Evolutionary conservation across 1,284 basidiomycete genomes (phyloP).

Genomic region (Cystobasidium pallidum): DNA sequence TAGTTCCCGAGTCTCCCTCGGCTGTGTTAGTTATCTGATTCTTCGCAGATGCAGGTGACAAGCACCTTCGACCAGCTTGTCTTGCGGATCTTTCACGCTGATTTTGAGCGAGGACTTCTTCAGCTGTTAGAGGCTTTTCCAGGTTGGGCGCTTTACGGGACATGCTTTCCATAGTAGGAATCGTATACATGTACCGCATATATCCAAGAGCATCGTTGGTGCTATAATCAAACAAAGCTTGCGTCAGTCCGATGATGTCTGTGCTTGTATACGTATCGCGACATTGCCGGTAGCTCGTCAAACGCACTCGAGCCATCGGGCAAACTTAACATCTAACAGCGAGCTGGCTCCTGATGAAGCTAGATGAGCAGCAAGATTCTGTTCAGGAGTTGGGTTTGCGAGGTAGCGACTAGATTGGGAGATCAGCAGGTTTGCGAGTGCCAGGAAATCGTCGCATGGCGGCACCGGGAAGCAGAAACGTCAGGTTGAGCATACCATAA

Average conservation of each 20-base stretch:
- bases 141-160: constrained; percentile 16
- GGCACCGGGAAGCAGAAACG: neutral
- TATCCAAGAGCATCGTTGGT: constrained; percentile 22
- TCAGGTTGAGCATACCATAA: neutral
- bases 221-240: neutral
- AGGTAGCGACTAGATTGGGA: constrained; percentile 25
- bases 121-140: constrained; percentile 15
- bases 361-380: constrained; percentile 37
- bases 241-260: neutral
- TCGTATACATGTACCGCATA: constrained; percentile 32
- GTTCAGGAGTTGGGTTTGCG: constrained; percentile 29
- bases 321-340: constrained; percentile 43
- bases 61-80: constrained; percentile 5
- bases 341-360: constrained; percentile 45
- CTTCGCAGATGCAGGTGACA: constrained; percentile 4
- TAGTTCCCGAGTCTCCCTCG: neutral
- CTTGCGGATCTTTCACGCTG: constrained; percentile 23
- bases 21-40: neutral
- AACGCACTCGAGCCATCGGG: constrained; percentile 40
- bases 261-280: too few relatives aligned
- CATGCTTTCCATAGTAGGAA: constrained; percentile 39
- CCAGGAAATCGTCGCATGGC: too few relatives aligned
- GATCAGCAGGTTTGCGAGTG: too few relatives aligned
- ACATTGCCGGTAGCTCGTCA: neutral
- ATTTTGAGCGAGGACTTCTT: constrained; percentile 27